Conservation (phyloP, 768 basidiomycete genomes). For the Tricholoma furcatifolium region DNA sequence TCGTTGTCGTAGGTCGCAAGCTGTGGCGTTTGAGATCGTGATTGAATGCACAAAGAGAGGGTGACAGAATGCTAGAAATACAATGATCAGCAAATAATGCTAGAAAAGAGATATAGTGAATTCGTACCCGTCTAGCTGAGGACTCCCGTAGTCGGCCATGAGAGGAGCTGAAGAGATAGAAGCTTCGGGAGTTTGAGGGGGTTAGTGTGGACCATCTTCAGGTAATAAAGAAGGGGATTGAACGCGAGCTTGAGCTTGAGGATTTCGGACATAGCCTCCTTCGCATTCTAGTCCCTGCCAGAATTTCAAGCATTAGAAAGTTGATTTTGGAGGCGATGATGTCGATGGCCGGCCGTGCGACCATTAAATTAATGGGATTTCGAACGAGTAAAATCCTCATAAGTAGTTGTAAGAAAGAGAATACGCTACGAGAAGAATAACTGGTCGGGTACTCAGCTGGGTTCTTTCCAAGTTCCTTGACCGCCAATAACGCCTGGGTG, state of each 20-base stretch:
- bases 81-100: background rate
- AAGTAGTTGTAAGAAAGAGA: constrained; percentile 70
- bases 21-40: constrained; percentile 31
- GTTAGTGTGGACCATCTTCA: constrained; percentile 56
- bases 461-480: constrained; percentile 76
- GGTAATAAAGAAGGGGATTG: constrained; percentile 80
- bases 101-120: background rate
- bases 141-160: constrained; percentile 75
- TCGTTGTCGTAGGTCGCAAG: constrained; percentile 30
- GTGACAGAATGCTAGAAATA: constrained; percentile 57
- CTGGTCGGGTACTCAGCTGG: constrained; percentile 65
- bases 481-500: constrained; percentile 59
- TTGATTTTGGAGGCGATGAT: constrained; percentile 64
- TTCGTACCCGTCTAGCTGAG: constrained; percentile 67
- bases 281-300: constrained; percentile 51
- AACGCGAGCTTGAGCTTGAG: constrained; percentile 86
- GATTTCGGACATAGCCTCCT: constrained; percentile 78
- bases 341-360: constrained; percentile 58
- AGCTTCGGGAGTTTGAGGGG: constrained; percentile 34
- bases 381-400: constrained; percentile 48
- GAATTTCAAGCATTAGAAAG: constrained; percentile 44
- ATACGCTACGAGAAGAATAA: constrained; percentile 77
- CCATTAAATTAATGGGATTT: constrained; percentile 58
- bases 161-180: constrained; percentile 38
- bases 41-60: constrained; percentile 68